Evolutionary conservation across 2,329 filamentous ascomycete genomes (phyloP).

Genomic region (Botryosphaeria dothidea): DNA sequence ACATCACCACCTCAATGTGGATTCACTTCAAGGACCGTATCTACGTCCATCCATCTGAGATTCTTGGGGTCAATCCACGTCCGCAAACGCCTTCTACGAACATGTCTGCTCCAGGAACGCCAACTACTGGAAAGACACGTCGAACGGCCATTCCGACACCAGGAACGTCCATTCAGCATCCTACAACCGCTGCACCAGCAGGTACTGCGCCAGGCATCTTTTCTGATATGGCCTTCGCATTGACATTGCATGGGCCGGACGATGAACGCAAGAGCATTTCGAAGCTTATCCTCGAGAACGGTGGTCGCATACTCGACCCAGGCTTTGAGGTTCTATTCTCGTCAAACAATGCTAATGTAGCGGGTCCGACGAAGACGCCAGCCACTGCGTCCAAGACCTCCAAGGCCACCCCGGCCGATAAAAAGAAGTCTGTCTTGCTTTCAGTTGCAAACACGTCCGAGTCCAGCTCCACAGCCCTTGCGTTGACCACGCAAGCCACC

Average conservation of each 20-base stretch:
- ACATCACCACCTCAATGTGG: conserved; percentile 48
- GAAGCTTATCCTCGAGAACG: conserved; percentile 66
- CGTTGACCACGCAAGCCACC: conserved; percentile 54
- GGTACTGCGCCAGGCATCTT: conserved; percentile 57
- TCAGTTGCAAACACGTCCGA: not conserved
- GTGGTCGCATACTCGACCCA: conserved; percentile 68
- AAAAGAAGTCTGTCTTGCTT: not conserved
- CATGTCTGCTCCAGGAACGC: conserved; percentile 32
- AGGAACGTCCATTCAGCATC: conserved; percentile 27
- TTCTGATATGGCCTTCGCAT: conserved; percentile 80
- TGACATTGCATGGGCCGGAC: conserved; percentile 65
- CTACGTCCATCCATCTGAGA: conserved; percentile 29
- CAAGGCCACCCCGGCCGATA: not conserved
- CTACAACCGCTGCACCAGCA: conserved; percentile 32
- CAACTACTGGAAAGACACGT: conserved; percentile 52
- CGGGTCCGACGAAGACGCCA: conserved; percentile 4
- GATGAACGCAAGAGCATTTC: conserved; percentile 60
- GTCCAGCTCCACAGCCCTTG: conserved; percentile 39
- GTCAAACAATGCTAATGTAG: conserved; percentile 28
- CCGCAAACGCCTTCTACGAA: conserved; percentile 17
- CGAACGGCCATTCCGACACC: conserved; percentile 18
- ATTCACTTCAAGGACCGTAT: conserved; percentile 39
- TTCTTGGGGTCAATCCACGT: not conserved
- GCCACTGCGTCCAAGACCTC: not conserved
- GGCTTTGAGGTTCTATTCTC: conserved; percentile 85